Percentiles rank a stretch among this genome's conserved stretches.
phyloP scores from a whole-genome alignment of 352 stramenopile species.

The Blastocystis sp. region DNA sequence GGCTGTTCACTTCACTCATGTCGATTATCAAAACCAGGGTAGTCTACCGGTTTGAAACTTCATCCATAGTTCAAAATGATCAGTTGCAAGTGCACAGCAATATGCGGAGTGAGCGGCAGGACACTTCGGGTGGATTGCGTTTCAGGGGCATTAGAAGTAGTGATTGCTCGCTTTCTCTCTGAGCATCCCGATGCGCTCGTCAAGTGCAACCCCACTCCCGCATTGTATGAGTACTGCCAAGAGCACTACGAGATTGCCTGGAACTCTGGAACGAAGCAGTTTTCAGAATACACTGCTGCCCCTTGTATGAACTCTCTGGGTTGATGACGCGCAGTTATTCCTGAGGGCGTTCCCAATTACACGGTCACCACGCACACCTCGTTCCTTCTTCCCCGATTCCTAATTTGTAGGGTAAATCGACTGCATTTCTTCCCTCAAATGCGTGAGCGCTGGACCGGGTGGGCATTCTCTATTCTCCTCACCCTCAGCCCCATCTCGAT shows the following conservation, averaged over 20 bases:
- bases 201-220: not conserved
- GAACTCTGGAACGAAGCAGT: slow-evolving; percentile 1
- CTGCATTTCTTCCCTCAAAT: slow-evolving; percentile 7
- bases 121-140: not conserved
- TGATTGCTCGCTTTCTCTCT: not conserved
- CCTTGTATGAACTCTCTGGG: not conserved
- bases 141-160: not conserved
- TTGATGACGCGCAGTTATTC: not conserved
- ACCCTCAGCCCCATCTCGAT: not conserved
- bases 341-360: not conserved
- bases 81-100: too few species aligned
- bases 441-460: not conserved
- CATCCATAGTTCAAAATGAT: too few species aligned
- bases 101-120: not conserved
- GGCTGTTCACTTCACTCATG: not conserved
- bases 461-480: not conserved
- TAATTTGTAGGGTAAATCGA: not conserved
- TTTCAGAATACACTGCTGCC: not conserved
- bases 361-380: not conserved
- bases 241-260: slow-evolving; percentile 24
- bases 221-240: slow-evolving; percentile 37
- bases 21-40: too few species aligned
- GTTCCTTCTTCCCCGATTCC: not conserved
- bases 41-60: too few species aligned
- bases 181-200: not conserved